These are phyloP conservation scores for Trichomonascus vanleenenianus DNA, from an alignment of 805 yeast genomes.

Conservation along the genomic window DNA sequence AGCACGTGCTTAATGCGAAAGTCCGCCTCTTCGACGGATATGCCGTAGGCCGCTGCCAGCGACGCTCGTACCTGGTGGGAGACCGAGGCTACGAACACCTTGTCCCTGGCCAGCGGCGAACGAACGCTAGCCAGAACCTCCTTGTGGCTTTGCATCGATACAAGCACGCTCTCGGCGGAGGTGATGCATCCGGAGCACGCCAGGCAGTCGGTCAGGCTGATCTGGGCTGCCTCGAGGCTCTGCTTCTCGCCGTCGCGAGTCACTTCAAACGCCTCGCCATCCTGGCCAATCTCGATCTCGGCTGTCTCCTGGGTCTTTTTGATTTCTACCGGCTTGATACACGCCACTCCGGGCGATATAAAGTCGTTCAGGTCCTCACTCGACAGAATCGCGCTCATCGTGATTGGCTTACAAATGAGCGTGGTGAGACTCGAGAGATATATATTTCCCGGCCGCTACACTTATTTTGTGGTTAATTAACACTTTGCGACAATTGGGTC, in stretches of 20 bases:
- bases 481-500: no score
- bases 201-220: conserved; percentile 83
- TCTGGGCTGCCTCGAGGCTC: conserved; percentile 69
- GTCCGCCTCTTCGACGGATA: conserved; percentile 53
- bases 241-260: conserved; percentile 29
- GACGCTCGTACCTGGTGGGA: conserved; percentile 85
- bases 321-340: conserved; percentile 75
- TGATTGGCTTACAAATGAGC: neutral
- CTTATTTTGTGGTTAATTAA: neutral
- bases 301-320: conserved; percentile 30
- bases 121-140: conserved; percentile 59
- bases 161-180: conserved; percentile 89
- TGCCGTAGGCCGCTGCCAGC: conserved; percentile 56
- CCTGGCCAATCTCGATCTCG: conserved; percentile 57
- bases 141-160: conserved; percentile 82
- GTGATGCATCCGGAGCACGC: conserved; percentile 98
- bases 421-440: no score
- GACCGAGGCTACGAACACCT: conserved; percentile 62
- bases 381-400: conserved; percentile 80
- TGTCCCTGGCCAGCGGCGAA: conserved; percentile 24
- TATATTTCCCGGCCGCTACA: conserved; percentile 1
- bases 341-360: conserved; percentile 89
- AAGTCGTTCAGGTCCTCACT: conserved; percentile 92
- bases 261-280: conserved; percentile 25
- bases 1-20: conserved; percentile 51